Conservation (phyloP, 345 rosid genomes). For the Noccaea caerulescens region DNA sequence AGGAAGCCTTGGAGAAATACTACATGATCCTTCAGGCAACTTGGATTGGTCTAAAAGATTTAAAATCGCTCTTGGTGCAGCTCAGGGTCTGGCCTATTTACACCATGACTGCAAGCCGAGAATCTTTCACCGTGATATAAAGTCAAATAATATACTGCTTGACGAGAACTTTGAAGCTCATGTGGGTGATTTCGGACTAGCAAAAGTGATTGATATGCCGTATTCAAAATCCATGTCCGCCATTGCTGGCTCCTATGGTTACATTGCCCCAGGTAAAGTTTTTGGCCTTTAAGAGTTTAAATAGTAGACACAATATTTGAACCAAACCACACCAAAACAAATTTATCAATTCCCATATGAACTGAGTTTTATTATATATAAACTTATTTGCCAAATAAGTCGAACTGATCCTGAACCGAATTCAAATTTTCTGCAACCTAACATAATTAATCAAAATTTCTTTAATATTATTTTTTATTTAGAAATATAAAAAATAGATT, state of each 20-base stretch:
- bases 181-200: constrained; percentile 92
- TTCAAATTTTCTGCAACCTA: no score
- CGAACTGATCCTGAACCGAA: no score
- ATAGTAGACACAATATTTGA: not conserved
- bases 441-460: no score
- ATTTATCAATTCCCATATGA: no score
- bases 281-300: not conserved
- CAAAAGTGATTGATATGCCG: constrained; percentile 90
- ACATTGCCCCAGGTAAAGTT: constrained; percentile 72
- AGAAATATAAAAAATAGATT: no score
- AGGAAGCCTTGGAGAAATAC: constrained; percentile 79
- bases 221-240: constrained; percentile 93
- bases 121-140: constrained; percentile 88
- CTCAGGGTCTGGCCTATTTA: constrained; percentile 59
- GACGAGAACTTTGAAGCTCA: constrained; percentile 85
- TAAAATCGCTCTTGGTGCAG: constrained; percentile 72
- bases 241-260: constrained; percentile 95
- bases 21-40: constrained; percentile 56
- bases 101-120: constrained; percentile 92
- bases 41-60: constrained; percentile 82
- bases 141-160: constrained; percentile 52
- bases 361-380: no score
- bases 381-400: no score
- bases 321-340: not conserved
- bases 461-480: no score